Evolutionary conservation across 2,329 filamentous ascomycete species (phyloP), one percentile per base, ranked within the genome.

Genomic region (Cladosporium sp.): DNA sequence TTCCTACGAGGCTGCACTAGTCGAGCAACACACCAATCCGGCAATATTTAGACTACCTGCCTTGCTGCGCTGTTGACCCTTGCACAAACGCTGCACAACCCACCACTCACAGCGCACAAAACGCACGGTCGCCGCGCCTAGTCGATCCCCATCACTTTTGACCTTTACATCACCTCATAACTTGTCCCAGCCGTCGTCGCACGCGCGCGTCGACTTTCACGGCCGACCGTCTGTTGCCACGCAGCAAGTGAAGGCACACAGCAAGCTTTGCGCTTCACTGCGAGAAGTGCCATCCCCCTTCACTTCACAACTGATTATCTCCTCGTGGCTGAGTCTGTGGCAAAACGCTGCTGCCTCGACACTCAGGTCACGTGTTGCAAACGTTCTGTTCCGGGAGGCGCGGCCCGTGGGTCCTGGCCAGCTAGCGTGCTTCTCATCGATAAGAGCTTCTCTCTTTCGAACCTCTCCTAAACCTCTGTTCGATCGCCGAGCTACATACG

Each of bases 401-500:
- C 41, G 41, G 41, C 22, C 24, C 41, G 41, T n/a, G 29, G 13
- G 15, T 27, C 22, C 22, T 27, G 22, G 12, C 24, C 36, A 30
- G 20, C 43, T 47, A 47, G 43, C 44, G 44, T 15, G 44, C 44
- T 39, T 48, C 41, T 39, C 39, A 27, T 44, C 47, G 47, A 50
- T 50, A 50, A 50, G 47, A 50, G 30, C 29, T 29, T 45, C 45
- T 51, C 36, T 22, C 41, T 51, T 40, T 32, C 29, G 19, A 51
- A 32, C 48, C 27, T 30, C 44, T 38, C 50, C 43, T 52, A 43
- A 52, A 52, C 49, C 37, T 51, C 48, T 48, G 30, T 48, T 54
- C 48, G 52, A 54, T 54, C 48, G 52, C 52, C 52, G 52, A 54
- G 52, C 52, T 48, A 51, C 52, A 51, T 48, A 49, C 52, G 48